Evolutionary conservation across 148 eudicot genomes (phyloP), one percentile per base, ranked within the genome.

Genomic region (Amaranthus hypochondriacus): DNA sequence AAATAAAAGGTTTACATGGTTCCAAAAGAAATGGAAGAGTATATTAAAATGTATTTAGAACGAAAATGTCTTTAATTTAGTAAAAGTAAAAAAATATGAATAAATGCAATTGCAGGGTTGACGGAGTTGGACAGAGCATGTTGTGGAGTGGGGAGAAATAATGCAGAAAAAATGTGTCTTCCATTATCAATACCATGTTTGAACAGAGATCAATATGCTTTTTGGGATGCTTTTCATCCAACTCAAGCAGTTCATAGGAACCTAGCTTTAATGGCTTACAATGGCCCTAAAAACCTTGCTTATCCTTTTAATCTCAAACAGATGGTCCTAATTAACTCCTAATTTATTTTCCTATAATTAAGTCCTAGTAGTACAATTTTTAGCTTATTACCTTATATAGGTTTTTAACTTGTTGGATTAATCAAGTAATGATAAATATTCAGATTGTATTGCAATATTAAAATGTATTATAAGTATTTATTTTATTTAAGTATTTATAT

Each of bases 221-320:
- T 90, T 49, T 93, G 98, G 98, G 98, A 93, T 73, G 92, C 92
- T 44, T 92, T 79, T 75, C 98, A 93, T 78, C 98, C 98, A 5
- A 86, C 95, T 0, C 79, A 91, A 77, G 85, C 78, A 44, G 91
- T 81, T 9, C 86, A 89, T 61, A 73, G 70, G 62, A 64, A 86
- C 56, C 76, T 93, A 21, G 98, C 92, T 57, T 62, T 18, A 12
- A 78, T 70, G 79, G 97, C 92, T 71, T 89, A 84, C 70, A 73
- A 60, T 42, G 96, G 96, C 5, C 70, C 86, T 7, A 67, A 77
- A 52, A 79, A 82, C 43, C 70, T 72, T 57, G 57, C 87, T 48
- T 81, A 88, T 67, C 92, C 97, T 7, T 48, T 87, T 39, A 92
- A 89, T 69, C 10, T 85, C 39, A 79, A 81, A 43, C 82, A 87